phyloP scores from a whole-genome alignment of 345 rosid species.

The Lumnitzera littorea region DNA sequence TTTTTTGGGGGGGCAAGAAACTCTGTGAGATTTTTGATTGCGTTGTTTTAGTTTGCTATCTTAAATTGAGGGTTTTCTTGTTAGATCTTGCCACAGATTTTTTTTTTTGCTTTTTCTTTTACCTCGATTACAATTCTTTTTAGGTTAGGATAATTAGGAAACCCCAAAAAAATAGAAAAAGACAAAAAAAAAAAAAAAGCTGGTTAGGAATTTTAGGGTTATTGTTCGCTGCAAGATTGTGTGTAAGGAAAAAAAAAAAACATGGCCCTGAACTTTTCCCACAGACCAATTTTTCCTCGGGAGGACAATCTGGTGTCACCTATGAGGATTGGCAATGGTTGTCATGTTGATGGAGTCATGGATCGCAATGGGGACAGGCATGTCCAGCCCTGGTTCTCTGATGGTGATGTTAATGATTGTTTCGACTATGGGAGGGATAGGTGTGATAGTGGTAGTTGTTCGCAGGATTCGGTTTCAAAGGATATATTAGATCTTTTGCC shows the following conservation, averaged over 20 bases:
- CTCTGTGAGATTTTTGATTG: conserved; percentile 37
- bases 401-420: conserved; percentile 37
- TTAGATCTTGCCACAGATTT: conserved; percentile 8
- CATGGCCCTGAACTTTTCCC: conserved; percentile 87
- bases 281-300: conserved; percentile 49
- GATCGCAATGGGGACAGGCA: conserved; percentile 37
- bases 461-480: conserved; percentile 61
- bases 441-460: conserved; percentile 35
- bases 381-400: conserved; percentile 31
- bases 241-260: conserved; percentile 13
- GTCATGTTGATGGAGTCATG: conserved; percentile 37
- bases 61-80: conserved; percentile 36
- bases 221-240: conserved; percentile 13
- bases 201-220: conserved; percentile 14
- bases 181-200: not conserved
- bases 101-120: not conserved
- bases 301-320: conserved; percentile 67
- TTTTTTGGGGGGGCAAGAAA: conserved; percentile 12
- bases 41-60: conserved; percentile 38
- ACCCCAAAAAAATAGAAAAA: not conserved
- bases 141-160: no score
- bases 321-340: conserved; percentile 62
- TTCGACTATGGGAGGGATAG: conserved; percentile 58
- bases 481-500: conserved; percentile 88
- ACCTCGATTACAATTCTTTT: no score